Evolutionary conservation across 176 grass and related monocot species (phyloP).

Genomic region (Typha latifolia): DNA sequence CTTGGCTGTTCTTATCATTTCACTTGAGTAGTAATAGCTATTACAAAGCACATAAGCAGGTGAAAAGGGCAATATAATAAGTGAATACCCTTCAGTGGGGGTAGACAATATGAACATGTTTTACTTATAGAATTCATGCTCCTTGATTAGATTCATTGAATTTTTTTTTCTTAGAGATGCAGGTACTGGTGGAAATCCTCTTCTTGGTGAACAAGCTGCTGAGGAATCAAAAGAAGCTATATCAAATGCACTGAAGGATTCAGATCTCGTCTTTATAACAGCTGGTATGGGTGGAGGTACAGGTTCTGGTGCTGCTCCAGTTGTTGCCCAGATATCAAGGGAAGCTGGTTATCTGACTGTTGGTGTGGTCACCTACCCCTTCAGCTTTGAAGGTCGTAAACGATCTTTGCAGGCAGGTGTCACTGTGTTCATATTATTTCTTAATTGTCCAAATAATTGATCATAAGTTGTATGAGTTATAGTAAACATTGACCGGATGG

Average conservation of each 20-base stretch:
- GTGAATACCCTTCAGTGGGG: too few relatives aligned
- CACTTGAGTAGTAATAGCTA: too few relatives aligned
- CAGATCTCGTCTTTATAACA: slow-evolving; percentile 92
- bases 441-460: too few relatives aligned
- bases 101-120: too few relatives aligned
- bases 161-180: not conserved
- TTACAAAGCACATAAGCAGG: too few relatives aligned
- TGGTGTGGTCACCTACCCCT: slow-evolving; percentile 90
- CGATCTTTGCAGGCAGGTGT: slow-evolving; percentile 68
- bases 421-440: too few relatives aligned
- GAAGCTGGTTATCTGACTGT: slow-evolving; percentile 92
- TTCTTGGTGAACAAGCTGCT: slow-evolving; percentile 74
- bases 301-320: slow-evolving; percentile 88
- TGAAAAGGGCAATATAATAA: too few relatives aligned
- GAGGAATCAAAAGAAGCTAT: slow-evolving; percentile 93
- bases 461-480: too few relatives aligned
- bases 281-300: slow-evolving; percentile 95
- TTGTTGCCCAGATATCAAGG: slow-evolving; percentile 94
- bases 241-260: slow-evolving; percentile 59
- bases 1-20: too few relatives aligned
- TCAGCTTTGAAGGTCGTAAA: slow-evolving; percentile 88
- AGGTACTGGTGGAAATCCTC: slow-evolving; percentile 86
- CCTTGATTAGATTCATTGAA: too few relatives aligned
- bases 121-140: too few relatives aligned
- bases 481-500: too few relatives aligned